Evolutionary conservation across 2,329 filamentous ascomycete genomes (phyloP).

Genomic region (Thielaviopsis euricoi): DNA sequence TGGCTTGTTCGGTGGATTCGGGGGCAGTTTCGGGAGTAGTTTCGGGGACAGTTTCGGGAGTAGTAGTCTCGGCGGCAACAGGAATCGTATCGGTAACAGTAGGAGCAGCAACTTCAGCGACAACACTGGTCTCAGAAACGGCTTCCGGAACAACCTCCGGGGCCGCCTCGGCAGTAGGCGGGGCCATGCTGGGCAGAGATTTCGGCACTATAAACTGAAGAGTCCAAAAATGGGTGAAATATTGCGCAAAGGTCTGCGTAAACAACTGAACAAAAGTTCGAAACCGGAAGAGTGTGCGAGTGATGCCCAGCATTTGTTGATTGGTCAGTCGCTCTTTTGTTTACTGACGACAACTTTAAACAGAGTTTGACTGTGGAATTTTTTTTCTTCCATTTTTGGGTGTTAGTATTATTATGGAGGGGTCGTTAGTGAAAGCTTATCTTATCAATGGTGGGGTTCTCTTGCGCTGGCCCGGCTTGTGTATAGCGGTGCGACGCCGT

Average conservation of each 20-base stretch:
- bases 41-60: slow-evolving; percentile 15
- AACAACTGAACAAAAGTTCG: slow-evolving; percentile 5
- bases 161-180: slow-evolving; percentile 12
- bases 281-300: not conserved
- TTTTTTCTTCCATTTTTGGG: not conserved
- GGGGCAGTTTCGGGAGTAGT: slow-evolving; percentile 10
- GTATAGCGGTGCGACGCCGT: no score
- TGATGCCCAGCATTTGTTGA: slow-evolving; percentile 18
- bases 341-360: not conserved
- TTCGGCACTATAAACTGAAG: slow-evolving; percentile 15
- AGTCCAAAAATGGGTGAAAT: slow-evolving; percentile 1
- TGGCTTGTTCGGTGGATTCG: slow-evolving; percentile 21
- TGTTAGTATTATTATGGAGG: slow-evolving; percentile 1
- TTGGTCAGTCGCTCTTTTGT: slow-evolving; percentile 14
- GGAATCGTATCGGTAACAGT: not conserved
- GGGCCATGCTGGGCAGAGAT: slow-evolving; percentile 17
- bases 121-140: not conserved
- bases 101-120: not conserved
- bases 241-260: not conserved
- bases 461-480: not conserved
- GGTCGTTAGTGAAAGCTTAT: slow-evolving; percentile 1
- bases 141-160: not conserved
- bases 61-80: slow-evolving; percentile 12
- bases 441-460: not conserved
- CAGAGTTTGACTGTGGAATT: not conserved